Base-by-base conservation (phyloP, 805 yeast species). In the Candida nitratophila region DNA sequence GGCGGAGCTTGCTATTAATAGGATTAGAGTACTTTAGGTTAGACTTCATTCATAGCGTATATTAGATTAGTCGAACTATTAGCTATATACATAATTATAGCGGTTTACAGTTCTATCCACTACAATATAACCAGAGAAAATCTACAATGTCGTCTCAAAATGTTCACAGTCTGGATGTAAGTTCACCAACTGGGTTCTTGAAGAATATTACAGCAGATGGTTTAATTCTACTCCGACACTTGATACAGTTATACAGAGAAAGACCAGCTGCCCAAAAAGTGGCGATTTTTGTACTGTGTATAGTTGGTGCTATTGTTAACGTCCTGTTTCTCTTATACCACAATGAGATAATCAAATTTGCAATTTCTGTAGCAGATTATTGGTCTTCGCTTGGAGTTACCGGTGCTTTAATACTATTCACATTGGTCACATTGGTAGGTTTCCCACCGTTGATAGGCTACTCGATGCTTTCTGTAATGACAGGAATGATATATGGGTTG, bases 381-480 rank as follows among this genome's bases (percentile, higher is more conserved):
- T 70, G 81, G 68, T 39, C 47, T 3, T 26, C 36, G 0, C 51
- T 50, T 48, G 63, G 64, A 1, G 14, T 48, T 19, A 49, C 40
- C 34, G 66, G 66, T 4, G 44, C 40, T 6, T 8, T 71, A 4
- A 50, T 79, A 0, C 56, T 90, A 45, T 74, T 81, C 42, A 16
- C 62, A 4, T 59, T 82, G 39, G 63, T 89, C 3, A 75, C 83
- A 50, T 24, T 73, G 2, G 89, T 90, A 4, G 80, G 93, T 0
- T 90, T 91, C 68, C 98, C 99, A 2, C 99, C 98, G 1, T 50
- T 91, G 52, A 62, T 88, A 30, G 99, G 99, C 1, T 90, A 82
- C 64, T 74, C 91, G 4, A 71, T 82, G 19, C 61, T 86, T 17
- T 73, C 83, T 17, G 72, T 84, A 39, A 57, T 83, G 15, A 69